Evolutionary conservation across 257 asterid species (phyloP), one percentile per base, ranked within the genome.

Genomic region (Fraxinus excelsior): DNA sequence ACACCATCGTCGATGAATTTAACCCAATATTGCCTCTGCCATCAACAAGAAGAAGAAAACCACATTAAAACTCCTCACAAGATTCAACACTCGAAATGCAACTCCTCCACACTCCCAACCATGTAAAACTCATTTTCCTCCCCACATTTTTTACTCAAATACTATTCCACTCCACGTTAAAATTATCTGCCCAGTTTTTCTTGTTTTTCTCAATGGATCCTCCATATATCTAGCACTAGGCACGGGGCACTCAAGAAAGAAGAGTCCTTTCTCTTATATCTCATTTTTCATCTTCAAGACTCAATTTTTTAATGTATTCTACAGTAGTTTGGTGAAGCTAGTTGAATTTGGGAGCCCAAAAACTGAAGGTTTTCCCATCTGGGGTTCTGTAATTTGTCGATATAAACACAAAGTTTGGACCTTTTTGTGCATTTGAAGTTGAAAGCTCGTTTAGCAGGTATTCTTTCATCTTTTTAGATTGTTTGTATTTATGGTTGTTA

Each of bases 11-110:
- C n/a, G 29, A 2, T 28, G 29, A 28, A 28, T 28, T 28, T 28
- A 28, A 28, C 29, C 29, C 29, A 28, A 28, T 2, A 1, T 2
- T 32, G 35, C 35, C 35, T 32, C 35, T 32, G 35, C 3, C 35
- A 32, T 32, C 35, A 32, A 32, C 62, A 29, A n/a, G n/a, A n/a
- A n/a, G n/a, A n/a, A n/a, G n/a, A n/a, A n/a, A n/a, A n/a, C n/a
- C n/a, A n/a, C n/a, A n/a, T n/a, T n/a, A 83, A 87, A 85, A 85
- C 84, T 85, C 88, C 81, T 85, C 91, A 81, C 87, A 78, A 74
- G 88, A 87, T 85, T 85, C 88, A 80, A 60, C 87, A 77, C 44
- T 62, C 79, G 67, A 74, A 71, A 71, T 65, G 58, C 81, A 46
- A 76, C 37, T 58, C 79, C 82, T 71, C 78, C 86, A 81, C 79